Evolutionary conservation across 2,329 filamentous ascomycete species (phyloP), one percentile per base, ranked within the genome.

Genomic region (Phoma sp.): DNA sequence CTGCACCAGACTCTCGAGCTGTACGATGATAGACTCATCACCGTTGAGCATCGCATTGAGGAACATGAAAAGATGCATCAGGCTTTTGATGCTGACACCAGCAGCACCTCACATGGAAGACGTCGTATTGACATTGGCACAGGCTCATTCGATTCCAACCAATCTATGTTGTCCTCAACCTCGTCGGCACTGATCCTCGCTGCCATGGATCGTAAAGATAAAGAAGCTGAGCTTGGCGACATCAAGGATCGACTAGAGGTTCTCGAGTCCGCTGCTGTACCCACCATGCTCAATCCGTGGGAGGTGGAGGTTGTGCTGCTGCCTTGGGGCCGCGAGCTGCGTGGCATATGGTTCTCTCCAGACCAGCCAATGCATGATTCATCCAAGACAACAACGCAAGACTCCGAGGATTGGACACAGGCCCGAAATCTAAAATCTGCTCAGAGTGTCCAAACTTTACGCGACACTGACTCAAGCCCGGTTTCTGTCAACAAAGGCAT

Each of bases 251-350:
- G 79, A 4, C 58, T 82, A 4, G 65, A 78, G 27, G 78, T 83
- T 38, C 77, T 90, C 8, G 86, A 89, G 69, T 80, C 81, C 5
- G 77, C 71, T 4, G 69, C 82, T 8, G 72, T 86, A 27, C 89
- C 89, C n/a, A 86, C 88, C 0, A 78, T 79, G 25, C 74, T 76
- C 37, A 80, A 83, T 36, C 88, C 89, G 0, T 92, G 89, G 88
- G 84, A 89, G 60, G 77, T 93, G 1, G 89, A 93, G 66, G 87
- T 93, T 4, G 85, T 93, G 1, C 85, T 92, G 52, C 71, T 93
- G 7, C 90, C 90, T 1, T 93, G 90, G 70, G 82, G 82, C 4
- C 73, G 77, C 37, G 71, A 79, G n/a, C 67, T 85, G 22, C 77
- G 75, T 55, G 82, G 82, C 2, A 77, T 84, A 22, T 85, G 82